Percentiles rank a stretch among this genome's conserved stretches.
These are phyloP conservation scores for Rhizophora mangle DNA, from an alignment of 345 rosid genomes.

Conservation along the genomic window DNA sequence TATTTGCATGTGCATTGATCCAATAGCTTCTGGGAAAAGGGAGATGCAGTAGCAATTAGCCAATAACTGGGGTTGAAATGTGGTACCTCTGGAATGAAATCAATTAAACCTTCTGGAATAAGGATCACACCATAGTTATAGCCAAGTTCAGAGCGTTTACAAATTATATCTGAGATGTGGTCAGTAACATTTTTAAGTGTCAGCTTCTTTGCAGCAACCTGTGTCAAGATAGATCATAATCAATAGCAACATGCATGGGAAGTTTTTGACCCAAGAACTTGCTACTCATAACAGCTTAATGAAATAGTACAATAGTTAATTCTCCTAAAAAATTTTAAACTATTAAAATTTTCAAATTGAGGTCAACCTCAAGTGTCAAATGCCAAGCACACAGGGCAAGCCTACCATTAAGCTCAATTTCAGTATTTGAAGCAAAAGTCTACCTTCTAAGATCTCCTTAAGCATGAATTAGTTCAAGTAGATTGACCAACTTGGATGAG, in stretches of 20 bases:
- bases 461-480: background rate
- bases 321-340: background rate
- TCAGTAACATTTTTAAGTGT: constrained; percentile 86
- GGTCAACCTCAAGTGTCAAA: background rate
- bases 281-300: too few species aligned
- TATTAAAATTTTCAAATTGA: background rate
- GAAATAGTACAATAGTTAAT: background rate
- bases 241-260: background rate
- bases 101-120: constrained; percentile 97
- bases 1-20: background rate
- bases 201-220: constrained; percentile 81
- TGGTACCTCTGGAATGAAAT: constrained; percentile 92
- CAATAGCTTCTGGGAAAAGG: background rate
- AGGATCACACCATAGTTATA: constrained; percentile 93
- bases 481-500: background rate
- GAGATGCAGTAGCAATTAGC: too few species aligned
- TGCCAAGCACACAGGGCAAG: background rate
- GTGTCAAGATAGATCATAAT: constrained; percentile 10
- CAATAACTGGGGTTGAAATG: background rate
- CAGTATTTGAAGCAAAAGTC: background rate
- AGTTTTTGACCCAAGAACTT: background rate
- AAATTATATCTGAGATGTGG: constrained; percentile 75
- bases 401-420: background rate
- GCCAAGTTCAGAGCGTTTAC: constrained; percentile 63
- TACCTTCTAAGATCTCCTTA: background rate